phyloP scores from a whole-genome alignment of 2,329 filamentous ascomycete species.

The Colletotrichum navitas region DNA sequence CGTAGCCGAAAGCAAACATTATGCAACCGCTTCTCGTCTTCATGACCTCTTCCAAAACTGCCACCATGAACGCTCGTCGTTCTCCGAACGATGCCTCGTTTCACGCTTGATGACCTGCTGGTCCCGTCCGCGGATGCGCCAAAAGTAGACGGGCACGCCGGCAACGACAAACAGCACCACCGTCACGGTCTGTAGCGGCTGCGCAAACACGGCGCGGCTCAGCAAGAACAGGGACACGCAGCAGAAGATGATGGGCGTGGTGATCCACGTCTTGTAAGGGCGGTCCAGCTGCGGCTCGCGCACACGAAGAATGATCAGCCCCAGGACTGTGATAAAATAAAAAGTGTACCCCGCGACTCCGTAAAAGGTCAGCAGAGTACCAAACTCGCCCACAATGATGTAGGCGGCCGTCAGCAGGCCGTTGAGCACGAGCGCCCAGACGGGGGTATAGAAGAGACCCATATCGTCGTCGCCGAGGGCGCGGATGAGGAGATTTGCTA shows the following conservation, averaged over 20 bases:
- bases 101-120: slow-evolving; percentile 60
- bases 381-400: slow-evolving; percentile 88
- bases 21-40: neutral
- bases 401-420: slow-evolving; percentile 79
- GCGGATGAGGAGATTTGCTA: slow-evolving; percentile 69
- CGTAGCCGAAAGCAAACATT: neutral
- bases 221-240: slow-evolving; percentile 95
- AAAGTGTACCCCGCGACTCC: slow-evolving; percentile 97
- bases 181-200: slow-evolving; percentile 89
- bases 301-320: slow-evolving; percentile 90
- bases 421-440: slow-evolving; percentile 91
- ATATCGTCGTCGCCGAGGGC: slow-evolving; percentile 81
- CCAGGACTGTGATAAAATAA: slow-evolving; percentile 95
- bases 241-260: slow-evolving; percentile 97
- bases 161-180: slow-evolving; percentile 87
- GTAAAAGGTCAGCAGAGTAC: slow-evolving; percentile 94
- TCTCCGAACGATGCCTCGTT: slow-evolving; percentile 40
- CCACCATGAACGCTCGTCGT: slow-evolving; percentile 61
- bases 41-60: slow-evolving; percentile 68
- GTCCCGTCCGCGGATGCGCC: slow-evolving; percentile 79
- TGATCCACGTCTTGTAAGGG: slow-evolving; percentile 96
- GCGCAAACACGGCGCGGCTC: slow-evolving; percentile 87
- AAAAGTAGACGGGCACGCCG: slow-evolving; percentile 91
- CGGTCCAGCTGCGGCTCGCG: slow-evolving; percentile 88
- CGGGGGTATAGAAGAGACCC: slow-evolving; percentile 92